Evolutionary conservation across 1,284 basidiomycete species (phyloP), one percentile per base, ranked within the genome.

Genomic region (Apiotrichum laibachii): DNA sequence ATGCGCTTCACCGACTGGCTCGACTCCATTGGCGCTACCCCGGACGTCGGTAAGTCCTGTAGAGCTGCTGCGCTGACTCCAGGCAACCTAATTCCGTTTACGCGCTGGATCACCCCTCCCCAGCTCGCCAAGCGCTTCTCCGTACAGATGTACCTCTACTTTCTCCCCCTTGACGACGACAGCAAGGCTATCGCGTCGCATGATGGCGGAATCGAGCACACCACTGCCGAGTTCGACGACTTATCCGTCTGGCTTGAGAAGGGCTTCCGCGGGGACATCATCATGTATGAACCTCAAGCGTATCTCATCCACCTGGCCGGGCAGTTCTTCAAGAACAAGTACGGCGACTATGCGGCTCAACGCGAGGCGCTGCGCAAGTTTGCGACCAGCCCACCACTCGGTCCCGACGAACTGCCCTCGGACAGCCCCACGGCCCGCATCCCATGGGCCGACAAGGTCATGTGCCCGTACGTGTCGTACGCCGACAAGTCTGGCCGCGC

Each of bases 101-200:
- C 61, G 42, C 58, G 61, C 22, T 63, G 61, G 61, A 60, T 63
- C 31, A 63, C 61, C 18, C 61, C 61, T 9, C 49, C 53, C 4
- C 42, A 50, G 11, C 45, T 50, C 6, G 55, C 51, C 12, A 63
- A 55, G 21, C 61, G 61, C 45, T 63, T 60, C 56, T 60, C 58
- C 39, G 57, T 59, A 10, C 62, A 63, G 47, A 63, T 63, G 62
- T 63, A 63, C 58, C 58, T 63, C 45, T 63, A 63, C 53, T 47
- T 63, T 21, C 62, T 63, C 4, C 62, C 62, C 1, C 45, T 59
- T 8, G 22, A 35, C 35, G 45, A 45, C 33, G 34, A 33, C 13
- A 55, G 43, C 15, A 12, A 11, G 18, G 10, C 19, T 21, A 33
- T 33, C 18, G 50, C 58, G 1, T 58, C 56, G 6, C 62, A 63